Base-by-base conservation (phyloP, 169 alveolate genomes). In the Plasmodium fragile region DNA sequence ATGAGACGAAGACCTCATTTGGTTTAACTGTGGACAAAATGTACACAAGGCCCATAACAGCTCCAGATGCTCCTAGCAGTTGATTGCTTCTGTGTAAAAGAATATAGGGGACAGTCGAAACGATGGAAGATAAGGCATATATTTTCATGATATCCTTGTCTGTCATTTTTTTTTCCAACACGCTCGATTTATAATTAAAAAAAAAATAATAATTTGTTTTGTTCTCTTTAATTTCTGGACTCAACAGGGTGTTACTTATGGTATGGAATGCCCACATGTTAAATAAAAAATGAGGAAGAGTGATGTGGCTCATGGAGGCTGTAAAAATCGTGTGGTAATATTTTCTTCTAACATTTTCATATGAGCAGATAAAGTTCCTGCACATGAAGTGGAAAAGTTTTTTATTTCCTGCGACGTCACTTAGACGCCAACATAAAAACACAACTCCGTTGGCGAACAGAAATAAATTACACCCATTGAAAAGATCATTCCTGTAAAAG, bases 51-150 rank as follows among this genome's bases (percentile, higher is more conserved):
- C 97, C 97, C 89, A 96, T 95, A 34, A 96, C 94, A n/a, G 97
- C 94, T 41, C 97, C 97, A 0, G 97, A 95, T 16, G 97, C 97
- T 22, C 97, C 97, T 39, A 95, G 43, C n/a, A 96, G 92, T 53
- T 96, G 96, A 65, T 94, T 95, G 25, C 84, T 36, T 77, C 34
- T 85, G 43, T 83, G 77, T 30, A 83, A 22, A 30, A 84, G 16
- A 78, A 84, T 55, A 92, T 85, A 83, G 16, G 92, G 92, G 55
- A 85, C 39, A 28, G 95, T 85, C 39, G 93, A 83, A 78, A 73
- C 8, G 34, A 82, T 18, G 22, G 92, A 41, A n/a, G 95, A 83
- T 84, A 84, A 79, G 55, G 52, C n/a, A 72, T 82, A 84, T 39
- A 84, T 28, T 79, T 55, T 83, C 10, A 79, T 85, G 73, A 84